phyloP scores from a whole-genome alignment of 129 eudicot species.

The Escallonia rubra region DNA sequence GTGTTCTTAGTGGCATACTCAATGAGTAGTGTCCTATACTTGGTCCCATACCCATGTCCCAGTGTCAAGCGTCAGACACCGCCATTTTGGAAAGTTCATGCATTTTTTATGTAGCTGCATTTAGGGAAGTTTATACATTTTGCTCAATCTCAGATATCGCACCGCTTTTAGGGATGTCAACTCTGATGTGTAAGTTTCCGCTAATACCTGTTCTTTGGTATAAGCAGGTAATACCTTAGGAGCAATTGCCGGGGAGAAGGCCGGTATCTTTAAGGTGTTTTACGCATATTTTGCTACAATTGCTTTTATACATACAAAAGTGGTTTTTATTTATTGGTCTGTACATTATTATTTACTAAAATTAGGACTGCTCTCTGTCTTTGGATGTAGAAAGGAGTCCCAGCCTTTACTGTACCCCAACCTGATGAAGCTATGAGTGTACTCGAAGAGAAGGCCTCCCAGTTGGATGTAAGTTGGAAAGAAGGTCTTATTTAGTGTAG shows the following conservation, averaged over 20 bases:
- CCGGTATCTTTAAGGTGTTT: constrained; percentile 89
- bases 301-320: neutral
- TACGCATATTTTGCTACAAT: neutral
- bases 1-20: no score
- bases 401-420: constrained; percentile 90
- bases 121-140: no score
- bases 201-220: constrained; percentile 6
- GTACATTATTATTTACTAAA: neutral
- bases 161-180: constrained; percentile 1
- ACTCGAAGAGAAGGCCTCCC: constrained; percentile 64
- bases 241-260: constrained; percentile 90
- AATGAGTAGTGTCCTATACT: no score
- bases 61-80: no score
- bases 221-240: constrained; percentile 78
- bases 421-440: constrained; percentile 93
- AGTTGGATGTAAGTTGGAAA: constrained; percentile 57
- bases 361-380: neutral
- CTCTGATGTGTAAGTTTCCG: neutral
- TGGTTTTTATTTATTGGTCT: neutral
- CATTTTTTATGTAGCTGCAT: no score
- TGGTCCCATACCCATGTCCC: no score
- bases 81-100: no score
- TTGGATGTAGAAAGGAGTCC: constrained; percentile 56
- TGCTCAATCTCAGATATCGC: neutral
- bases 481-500: neutral